Evolutionary conservation across 1,139 yeast species (phyloP).

Genomic region (Pichia sp.): DNA sequence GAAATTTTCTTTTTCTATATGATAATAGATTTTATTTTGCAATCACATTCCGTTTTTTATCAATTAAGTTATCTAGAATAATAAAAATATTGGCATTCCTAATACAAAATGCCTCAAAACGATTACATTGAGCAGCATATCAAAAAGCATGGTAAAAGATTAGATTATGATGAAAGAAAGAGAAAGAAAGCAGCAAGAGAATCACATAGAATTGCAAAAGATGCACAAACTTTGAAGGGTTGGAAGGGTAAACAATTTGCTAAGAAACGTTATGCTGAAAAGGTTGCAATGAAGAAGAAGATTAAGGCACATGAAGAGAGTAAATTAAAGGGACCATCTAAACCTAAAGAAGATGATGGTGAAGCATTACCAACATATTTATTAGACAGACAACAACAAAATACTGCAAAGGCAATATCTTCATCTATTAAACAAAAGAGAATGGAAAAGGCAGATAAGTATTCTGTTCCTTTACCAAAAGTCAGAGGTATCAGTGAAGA

Average conservation of each 20-base stretch:
- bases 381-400: constrained; percentile 92
- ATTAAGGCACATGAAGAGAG: constrained; percentile 96
- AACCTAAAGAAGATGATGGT: constrained; percentile 77
- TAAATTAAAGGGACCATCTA: constrained; percentile 84
- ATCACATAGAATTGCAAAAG: constrained; percentile 87
- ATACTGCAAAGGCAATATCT: constrained; percentile 92
- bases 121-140: constrained; percentile 98
- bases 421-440: constrained; percentile 95
- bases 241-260: constrained; percentile 99
- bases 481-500: constrained; percentile 98
- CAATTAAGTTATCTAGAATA: too few species aligned
- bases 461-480: constrained; percentile 92
- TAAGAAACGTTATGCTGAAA: constrained; percentile 93
- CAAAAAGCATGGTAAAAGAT: constrained; percentile 94
- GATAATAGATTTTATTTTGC: too few species aligned
- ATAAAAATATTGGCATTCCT: background rate
- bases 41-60: too few species aligned
- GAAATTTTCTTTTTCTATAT: too few species aligned
- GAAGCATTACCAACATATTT: constrained; percentile 98
- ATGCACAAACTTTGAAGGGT: constrained; percentile 93
- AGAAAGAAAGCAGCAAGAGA: constrained; percentile 97
- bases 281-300: constrained; percentile 98
- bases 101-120: constrained; percentile 81
- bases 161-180: constrained; percentile 92
- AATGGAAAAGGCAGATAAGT: constrained; percentile 95